A percentile compares a stretch with the other conserved stretches of the same genome.
Conservation (phyloP, 805 yeast genomes). For the Cyberlindnera bimundalis region DNA sequence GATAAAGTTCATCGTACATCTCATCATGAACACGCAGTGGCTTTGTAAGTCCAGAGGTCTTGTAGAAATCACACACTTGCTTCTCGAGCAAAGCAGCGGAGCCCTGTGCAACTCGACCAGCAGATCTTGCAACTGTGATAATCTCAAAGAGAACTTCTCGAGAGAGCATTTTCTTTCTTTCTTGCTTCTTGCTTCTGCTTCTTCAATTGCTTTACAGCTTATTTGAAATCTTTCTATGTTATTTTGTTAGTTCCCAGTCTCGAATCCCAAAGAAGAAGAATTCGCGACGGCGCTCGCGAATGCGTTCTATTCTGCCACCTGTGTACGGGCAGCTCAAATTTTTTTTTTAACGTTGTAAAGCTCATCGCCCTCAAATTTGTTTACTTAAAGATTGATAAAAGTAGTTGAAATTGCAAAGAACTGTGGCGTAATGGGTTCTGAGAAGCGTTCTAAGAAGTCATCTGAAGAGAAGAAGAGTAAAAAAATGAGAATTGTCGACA, state of each 20-base stretch:
- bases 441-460: constrained; percentile 13
- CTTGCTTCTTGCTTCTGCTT: no score
- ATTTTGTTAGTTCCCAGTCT: no score
- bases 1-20: constrained; percentile 21
- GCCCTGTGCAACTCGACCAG: constrained; percentile 16
- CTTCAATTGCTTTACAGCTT: no score
- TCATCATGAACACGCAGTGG: constrained; percentile 25
- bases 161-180: constrained; percentile 6
- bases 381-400: no score
- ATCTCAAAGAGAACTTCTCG: constrained; percentile 21
- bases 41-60: constrained; percentile 23
- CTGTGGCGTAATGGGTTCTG: constrained; percentile 25
- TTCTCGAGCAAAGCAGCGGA: constrained; percentile 9
- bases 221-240: no score
- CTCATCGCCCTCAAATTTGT: no score
- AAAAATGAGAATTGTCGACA: constrained; percentile 45
- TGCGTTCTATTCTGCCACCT: constrained; percentile 3
- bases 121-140: constrained; percentile 19
- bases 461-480: constrained; percentile 38
- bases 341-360: no score
- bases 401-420: not conserved
- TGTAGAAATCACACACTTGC: constrained; percentile 20
- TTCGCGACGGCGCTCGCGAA: constrained; percentile 3
- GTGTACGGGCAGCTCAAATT: constrained; percentile 3
- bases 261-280: not conserved